Percentiles rank a stretch among this genome's conserved stretches.
Evolutionary conservation across 2,329 filamentous ascomycete genomes (phyloP).

Genomic region (Magnaporthiopsis poae): DNA sequence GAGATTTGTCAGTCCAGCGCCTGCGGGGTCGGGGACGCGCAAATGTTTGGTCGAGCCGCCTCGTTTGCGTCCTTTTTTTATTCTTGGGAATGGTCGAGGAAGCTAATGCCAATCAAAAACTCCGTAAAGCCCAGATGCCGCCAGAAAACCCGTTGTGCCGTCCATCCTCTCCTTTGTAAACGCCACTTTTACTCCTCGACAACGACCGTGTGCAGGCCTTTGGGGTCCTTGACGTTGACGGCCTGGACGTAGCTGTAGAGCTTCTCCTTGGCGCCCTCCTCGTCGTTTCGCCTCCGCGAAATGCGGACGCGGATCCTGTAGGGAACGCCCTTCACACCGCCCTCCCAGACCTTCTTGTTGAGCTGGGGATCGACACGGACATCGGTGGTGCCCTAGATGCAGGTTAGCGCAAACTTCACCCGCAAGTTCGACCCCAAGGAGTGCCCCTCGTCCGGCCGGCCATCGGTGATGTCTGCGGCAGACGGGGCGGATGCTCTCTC

Average conservation of each 20-base stretch:
- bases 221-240: constrained; percentile 98
- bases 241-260: constrained; percentile 99
- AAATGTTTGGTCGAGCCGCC: constrained; percentile 4
- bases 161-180: constrained; percentile 18
- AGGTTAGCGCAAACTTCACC: constrained; percentile 12
- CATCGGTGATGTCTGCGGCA: neutral
- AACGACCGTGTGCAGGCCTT: constrained; percentile 87
- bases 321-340: constrained; percentile 95
- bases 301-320: constrained; percentile 97
- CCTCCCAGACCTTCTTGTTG: constrained; percentile 99
- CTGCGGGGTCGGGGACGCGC: neutral
- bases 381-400: constrained; percentile 74
- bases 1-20: neutral
- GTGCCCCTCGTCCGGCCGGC: neutral
- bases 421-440: neutral
- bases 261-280: constrained; percentile 99
- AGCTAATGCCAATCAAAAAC: constrained; percentile 10
- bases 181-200: constrained; percentile 58
- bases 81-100: constrained; percentile 10
- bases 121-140: constrained; percentile 10
- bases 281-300: constrained; percentile 98
- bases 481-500: neutral
- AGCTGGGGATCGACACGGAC: constrained; percentile 96
- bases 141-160: constrained; percentile 15
- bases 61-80: constrained; percentile 16